Evolutionary conservation across 164 flowering plant genomes (phyloP).

Genomic region (Platanus orientalis): DNA sequence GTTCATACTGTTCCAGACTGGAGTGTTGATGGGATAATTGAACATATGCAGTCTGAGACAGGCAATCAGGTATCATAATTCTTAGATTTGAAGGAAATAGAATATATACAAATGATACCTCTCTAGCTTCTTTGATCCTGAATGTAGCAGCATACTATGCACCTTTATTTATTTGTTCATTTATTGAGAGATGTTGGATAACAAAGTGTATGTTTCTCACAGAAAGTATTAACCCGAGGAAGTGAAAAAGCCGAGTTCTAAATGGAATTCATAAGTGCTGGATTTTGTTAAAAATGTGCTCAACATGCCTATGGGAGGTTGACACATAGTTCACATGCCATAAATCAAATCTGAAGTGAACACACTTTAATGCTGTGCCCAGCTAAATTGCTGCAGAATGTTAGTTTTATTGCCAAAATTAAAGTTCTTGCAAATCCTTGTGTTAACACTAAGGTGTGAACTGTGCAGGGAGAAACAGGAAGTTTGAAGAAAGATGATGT

Average conservation of each 20-base stretch:
- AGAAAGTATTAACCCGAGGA: no score
- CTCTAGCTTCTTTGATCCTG: conserved; percentile 2
- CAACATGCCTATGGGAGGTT: neutral
- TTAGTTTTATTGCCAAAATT: neutral
- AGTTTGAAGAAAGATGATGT: conserved; percentile 21
- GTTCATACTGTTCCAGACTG: conserved; percentile 48
- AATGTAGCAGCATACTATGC: no score
- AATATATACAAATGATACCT: neutral
- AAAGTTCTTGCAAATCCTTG: neutral
- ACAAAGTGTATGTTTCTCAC: no score
- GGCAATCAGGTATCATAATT: conserved; percentile 40
- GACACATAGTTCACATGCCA: neutral
- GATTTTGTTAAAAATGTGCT: neutral
- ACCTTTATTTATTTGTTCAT: no score
- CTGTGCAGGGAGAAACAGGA: conserved; percentile 38
- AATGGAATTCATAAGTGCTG: no score
- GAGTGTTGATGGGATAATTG: conserved; percentile 77
- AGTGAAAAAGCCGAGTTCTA: no score
- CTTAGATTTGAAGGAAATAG: neutral
- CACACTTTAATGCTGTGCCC: neutral
- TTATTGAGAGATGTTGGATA: no score
- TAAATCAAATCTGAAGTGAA: no score
- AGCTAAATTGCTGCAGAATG: no score
- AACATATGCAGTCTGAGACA: conserved; percentile 56
- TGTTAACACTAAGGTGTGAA: conserved; percentile 7